phyloP scores from a whole-genome alignment of 106 monocot species.

The Iris macrosiphon region DNA sequence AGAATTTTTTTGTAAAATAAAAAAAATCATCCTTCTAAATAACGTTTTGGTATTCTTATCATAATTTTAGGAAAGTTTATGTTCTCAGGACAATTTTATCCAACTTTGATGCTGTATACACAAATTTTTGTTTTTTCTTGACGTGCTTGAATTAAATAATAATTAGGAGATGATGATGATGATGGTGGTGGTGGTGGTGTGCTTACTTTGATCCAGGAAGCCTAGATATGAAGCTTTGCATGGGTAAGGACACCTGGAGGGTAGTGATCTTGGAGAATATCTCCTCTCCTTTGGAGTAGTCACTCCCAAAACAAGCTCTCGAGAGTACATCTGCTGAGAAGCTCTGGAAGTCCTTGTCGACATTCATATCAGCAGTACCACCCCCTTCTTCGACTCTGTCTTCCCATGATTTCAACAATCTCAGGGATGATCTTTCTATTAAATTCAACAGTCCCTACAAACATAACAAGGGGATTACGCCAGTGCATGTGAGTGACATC shows the following conservation, averaged over 20 bases:
- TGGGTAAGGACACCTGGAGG: slow-evolving; percentile 35
- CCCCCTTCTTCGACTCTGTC: slow-evolving; percentile 24
- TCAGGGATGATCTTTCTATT: slow-evolving; percentile 41
- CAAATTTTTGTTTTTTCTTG: too few relatives aligned
- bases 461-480: not conserved
- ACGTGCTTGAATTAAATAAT: too few relatives aligned
- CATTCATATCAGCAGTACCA: slow-evolving; percentile 33
- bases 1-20: too few relatives aligned
- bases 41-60: too few relatives aligned
- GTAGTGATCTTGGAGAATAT: slow-evolving; percentile 50
- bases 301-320: slow-evolving; percentile 71
- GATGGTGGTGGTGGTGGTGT: too few relatives aligned
- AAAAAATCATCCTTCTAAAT: too few relatives aligned
- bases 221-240: slow-evolving; percentile 29
- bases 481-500: not conserved
- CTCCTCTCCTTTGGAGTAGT: slow-evolving; percentile 42
- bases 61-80: too few relatives aligned
- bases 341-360: slow-evolving; percentile 52
- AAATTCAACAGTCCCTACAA: slow-evolving; percentile 61
- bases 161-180: too few relatives aligned
- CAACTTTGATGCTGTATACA: too few relatives aligned
- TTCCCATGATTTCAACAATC: slow-evolving; percentile 57
- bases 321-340: slow-evolving; percentile 70
- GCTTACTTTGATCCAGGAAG: slow-evolving; percentile 45
- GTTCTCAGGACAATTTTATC: too few relatives aligned